Conservation (phyloP, 495 filamentous ascomycete genomes). For the Friedmanniomyces endolithicus region DNA sequence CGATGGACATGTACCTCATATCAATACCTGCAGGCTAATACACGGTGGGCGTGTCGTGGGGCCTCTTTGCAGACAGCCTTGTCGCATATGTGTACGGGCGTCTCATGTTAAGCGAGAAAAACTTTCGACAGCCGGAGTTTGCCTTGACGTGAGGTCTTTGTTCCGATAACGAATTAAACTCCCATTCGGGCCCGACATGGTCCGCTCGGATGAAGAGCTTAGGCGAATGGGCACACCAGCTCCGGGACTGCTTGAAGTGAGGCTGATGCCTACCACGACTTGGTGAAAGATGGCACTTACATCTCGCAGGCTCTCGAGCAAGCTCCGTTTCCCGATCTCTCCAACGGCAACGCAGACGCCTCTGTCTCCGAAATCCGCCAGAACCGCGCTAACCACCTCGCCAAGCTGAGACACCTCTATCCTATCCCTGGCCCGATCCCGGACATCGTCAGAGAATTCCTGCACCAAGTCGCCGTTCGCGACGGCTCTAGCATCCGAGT, state of each 20-base stretch:
- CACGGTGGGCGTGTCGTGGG: too few species aligned
- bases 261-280: background rate
- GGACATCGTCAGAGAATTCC: conserved; percentile 7
- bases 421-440: conserved; percentile 14
- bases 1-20: too few species aligned
- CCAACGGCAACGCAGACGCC: background rate
- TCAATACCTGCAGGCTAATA: too few species aligned
- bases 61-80: too few species aligned
- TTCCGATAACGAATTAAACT: background rate
- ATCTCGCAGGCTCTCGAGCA: conserved; percentile 1
- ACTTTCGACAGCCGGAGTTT: too few species aligned
- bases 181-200: background rate
- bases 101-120: too few species aligned
- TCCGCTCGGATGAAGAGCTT: background rate
- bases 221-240: conserved; percentile 6
- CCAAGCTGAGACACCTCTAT: conserved; percentile 9
- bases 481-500: conserved; percentile 31
- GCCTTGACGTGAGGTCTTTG: too few species aligned
- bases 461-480: conserved; percentile 28
- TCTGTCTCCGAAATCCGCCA: background rate
- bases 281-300: background rate
- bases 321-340: conserved; percentile 8
- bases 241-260: conserved; percentile 1
- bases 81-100: too few species aligned
- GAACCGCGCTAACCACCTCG: conserved; percentile 8